Evolutionary conservation across 768 basidiomycete genomes (phyloP), one percentile per base, ranked within the genome.

Genomic region (Neoboletus magnificus): DNA sequence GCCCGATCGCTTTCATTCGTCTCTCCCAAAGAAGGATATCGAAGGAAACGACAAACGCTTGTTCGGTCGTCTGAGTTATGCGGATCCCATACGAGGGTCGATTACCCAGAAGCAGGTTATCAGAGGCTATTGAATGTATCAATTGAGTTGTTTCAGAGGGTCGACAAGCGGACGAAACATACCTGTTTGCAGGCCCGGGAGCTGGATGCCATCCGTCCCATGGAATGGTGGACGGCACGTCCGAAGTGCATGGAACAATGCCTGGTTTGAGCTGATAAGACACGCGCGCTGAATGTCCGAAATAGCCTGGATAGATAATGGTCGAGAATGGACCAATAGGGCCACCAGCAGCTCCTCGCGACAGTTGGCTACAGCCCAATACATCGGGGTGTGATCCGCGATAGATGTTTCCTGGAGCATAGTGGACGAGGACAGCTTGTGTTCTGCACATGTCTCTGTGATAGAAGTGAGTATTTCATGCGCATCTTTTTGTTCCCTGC

Each of bases 211-310:
- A 25, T 68, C 57, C 16, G 56, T 64, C 32, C 22, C 23, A 23
- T 69, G 58, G 30, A 69, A 68, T 10, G 67, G 67, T 18, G 59
- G 59, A 20, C 48, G 44, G 25, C 63, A 48, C 16, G 59, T 53
- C 22, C 67, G 69, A 33, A 71, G 58, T 4, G 58, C 60, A 22
- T 72, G 69, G 35, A 71, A 71, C 18, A 71, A 46, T 1, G 16
- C 20, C 42, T 72, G 70, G 37, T 73, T 66, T 9, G 65, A 63
- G 39, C 48, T 58, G 11, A 62, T 54, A 13, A 89, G 74, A 62
- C 89, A 91, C 1, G 86, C 88, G 3, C 79, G 75, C 8, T 87
- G 81, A 41, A 89, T 75, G 25, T 91, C 89, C 6, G 78, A 77
- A 11, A 83, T 73, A 1, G 84, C 82, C 27, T 54, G 61, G 4